These are phyloP conservation scores for Saturnispora besseyi DNA, from an alignment of 805 yeast genomes.

Conservation along the genomic window DNA sequence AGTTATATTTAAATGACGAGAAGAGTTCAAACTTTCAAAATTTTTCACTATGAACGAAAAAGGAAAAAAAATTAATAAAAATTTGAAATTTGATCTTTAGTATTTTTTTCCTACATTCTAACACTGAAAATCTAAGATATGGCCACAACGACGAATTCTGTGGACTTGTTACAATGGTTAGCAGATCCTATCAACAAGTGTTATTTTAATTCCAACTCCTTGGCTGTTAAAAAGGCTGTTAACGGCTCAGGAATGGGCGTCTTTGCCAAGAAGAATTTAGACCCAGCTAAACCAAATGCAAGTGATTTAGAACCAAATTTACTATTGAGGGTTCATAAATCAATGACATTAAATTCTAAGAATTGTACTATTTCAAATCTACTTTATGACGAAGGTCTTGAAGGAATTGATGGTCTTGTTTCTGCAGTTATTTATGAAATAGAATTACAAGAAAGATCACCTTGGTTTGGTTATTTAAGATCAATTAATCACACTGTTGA, in stretches of 20 bases:
- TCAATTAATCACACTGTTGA: slow-evolving; percentile 32
- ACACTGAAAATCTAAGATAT: slow-evolving; percentile 9
- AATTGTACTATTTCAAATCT: slow-evolving; percentile 60
- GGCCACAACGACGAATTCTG: slow-evolving; percentile 25
- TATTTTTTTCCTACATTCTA: neutral
- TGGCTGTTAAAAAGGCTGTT: slow-evolving; percentile 39
- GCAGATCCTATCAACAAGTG: slow-evolving; percentile 35
- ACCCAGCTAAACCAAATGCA: slow-evolving; percentile 22
- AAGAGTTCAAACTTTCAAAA: neutral
- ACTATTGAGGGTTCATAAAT: slow-evolving; percentile 54
- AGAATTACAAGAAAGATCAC: slow-evolving; percentile 51
- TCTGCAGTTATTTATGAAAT: slow-evolving; percentile 67
- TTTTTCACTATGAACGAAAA: slow-evolving; percentile 1
- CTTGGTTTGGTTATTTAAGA: slow-evolving; percentile 65
- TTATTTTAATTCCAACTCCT: slow-evolving; percentile 39
- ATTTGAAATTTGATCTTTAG: neutral
- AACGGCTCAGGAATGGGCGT: slow-evolving; percentile 60
- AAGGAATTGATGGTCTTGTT: slow-evolving; percentile 60
- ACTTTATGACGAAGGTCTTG: slow-evolving; percentile 47
- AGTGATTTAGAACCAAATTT: slow-evolving; percentile 20
- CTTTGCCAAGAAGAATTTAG: slow-evolving; percentile 35
- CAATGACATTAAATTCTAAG: slow-evolving; percentile 46
- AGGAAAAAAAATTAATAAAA: neutral
- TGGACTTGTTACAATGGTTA: slow-evolving; percentile 44
- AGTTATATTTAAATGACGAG: neutral